Conservation (phyloP, 805 yeast genomes). For the Hyphopichia homilentoma region DNA sequence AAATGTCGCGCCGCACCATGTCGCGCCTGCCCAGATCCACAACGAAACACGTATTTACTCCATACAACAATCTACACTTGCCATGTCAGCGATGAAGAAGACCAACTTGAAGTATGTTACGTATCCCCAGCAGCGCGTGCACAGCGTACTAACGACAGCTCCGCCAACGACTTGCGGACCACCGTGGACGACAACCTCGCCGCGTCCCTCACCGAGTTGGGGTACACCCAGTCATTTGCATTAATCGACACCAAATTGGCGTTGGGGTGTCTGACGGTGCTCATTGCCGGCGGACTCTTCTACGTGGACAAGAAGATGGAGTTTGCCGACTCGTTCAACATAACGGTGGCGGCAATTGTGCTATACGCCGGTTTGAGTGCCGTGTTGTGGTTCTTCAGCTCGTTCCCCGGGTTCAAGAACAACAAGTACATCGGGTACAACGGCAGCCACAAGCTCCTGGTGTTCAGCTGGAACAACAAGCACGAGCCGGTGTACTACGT, state of each 20-base stretch:
- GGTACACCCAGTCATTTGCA: conserved; percentile 45
- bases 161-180: conserved; percentile 44
- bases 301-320: conserved; percentile 46
- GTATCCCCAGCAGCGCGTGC: too few species aligned
- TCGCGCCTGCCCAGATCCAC: too few species aligned
- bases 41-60: too few species aligned
- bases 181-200: conserved; percentile 49
- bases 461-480: conserved; percentile 40
- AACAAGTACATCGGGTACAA: conserved; percentile 44
- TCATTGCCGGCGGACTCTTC: conserved; percentile 43
- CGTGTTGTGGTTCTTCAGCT: conserved; percentile 29
- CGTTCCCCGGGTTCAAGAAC: conserved; percentile 35
- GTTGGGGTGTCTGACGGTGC: conserved; percentile 46
- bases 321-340: conserved; percentile 36
- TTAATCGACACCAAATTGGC: conserved; percentile 45
- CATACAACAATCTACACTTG: too few species aligned
- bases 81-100: conserved; percentile 11
- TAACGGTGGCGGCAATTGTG: conserved; percentile 32
- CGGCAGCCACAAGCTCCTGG: conserved; percentile 29
- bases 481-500: conserved; percentile 44
- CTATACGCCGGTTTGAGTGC: conserved; percentile 35
- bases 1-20: too few species aligned
- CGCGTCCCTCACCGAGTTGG: conserved; percentile 37
- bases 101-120: conserved; percentile 29
- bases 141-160: conserved; percentile 30